These are phyloP conservation scores for Dipteronia dyeriana DNA, from an alignment of 345 rosid species.

Conservation along the genomic window DNA sequence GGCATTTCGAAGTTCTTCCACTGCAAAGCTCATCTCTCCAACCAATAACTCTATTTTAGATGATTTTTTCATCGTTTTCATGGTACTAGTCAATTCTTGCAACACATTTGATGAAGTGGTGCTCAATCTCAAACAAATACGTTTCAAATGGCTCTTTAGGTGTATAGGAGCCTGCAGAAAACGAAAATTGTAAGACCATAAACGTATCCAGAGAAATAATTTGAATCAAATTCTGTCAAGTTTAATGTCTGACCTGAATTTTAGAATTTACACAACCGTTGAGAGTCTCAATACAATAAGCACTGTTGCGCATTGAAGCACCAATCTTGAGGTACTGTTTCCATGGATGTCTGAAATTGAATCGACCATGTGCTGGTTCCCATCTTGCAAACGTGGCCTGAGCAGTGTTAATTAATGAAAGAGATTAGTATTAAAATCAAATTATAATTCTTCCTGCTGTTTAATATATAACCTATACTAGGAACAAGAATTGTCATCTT, in stretches of 20 bases:
- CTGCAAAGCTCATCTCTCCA: conserved; percentile 59
- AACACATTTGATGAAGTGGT: conserved; percentile 42
- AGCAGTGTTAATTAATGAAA: neutral
- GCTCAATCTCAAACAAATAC: conserved; percentile 43
- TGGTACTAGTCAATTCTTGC: conserved; percentile 46
- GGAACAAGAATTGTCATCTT: neutral
- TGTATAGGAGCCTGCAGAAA: conserved; percentile 48
- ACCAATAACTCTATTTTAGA: conserved; percentile 42
- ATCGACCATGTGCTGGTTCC: conserved; percentile 81
- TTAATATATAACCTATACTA: too few relatives aligned
- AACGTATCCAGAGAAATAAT: too few relatives aligned
- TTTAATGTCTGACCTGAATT: conserved; percentile 41
- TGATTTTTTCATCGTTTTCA: conserved; percentile 50
- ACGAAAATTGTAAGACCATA: neutral
- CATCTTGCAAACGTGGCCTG: conserved; percentile 73
- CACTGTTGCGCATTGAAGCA: conserved; percentile 59
- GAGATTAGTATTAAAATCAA: neutral
- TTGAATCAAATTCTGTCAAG: neutral
- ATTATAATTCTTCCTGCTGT: neutral
- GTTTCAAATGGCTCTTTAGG: conserved; percentile 42
- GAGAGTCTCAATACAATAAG: conserved; percentile 66
- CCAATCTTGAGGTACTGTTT: conserved; percentile 70
- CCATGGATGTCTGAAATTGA: conserved; percentile 80
- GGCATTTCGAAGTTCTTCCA: conserved; percentile 52
- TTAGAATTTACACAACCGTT: conserved; percentile 43